A percentile compares a stretch with the other conserved stretches of the same genome.
phyloP scores from a whole-genome alignment of 306 rosid species.

The Quercus berberidifolia region DNA sequence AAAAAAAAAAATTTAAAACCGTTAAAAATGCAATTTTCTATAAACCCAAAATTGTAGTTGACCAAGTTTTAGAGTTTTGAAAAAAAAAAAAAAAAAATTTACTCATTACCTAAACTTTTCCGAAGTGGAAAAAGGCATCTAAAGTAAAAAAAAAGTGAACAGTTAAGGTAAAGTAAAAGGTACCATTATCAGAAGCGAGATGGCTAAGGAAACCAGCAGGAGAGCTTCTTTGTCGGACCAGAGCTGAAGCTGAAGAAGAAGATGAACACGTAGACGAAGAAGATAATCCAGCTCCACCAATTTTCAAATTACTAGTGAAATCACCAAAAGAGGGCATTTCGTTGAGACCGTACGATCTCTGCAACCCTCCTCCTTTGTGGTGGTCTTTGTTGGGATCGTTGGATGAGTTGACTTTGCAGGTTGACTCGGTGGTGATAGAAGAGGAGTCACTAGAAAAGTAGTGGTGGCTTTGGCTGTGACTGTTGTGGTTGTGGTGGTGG shows the following conservation, averaged over 20 bases:
- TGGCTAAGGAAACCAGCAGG: slow-evolving; percentile 84
- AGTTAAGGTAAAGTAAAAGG: neutral
- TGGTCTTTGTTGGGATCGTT: neutral
- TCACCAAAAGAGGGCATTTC: slow-evolving; percentile 25
- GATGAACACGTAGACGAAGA: neutral
- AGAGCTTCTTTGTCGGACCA: slow-evolving; percentile 88
- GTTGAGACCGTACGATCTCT: slow-evolving; percentile 39
- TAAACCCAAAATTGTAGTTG: too few relatives aligned
- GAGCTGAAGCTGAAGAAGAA: slow-evolving; percentile 20
- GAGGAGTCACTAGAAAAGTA: slow-evolving; percentile 46
- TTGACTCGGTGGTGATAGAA: slow-evolving; percentile 35
- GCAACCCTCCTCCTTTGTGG: slow-evolving; percentile 9
- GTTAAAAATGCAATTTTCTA: too few relatives aligned
- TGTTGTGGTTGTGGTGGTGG: neutral
- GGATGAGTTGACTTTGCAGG: slow-evolving; percentile 34
- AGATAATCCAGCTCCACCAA: slow-evolving; percentile 6
- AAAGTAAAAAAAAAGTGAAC: neutral
- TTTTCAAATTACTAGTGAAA: slow-evolving; percentile 17
- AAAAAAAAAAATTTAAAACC: too few relatives aligned
- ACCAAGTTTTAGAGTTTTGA: too few relatives aligned
- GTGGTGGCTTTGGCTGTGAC: slow-evolving; percentile 13
- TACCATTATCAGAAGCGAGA: slow-evolving; percentile 43
- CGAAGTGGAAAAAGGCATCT: neutral
- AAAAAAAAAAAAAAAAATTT: too few relatives aligned
- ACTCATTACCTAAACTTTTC: too few relatives aligned